phyloP scores from a whole-genome alignment of 495 filamentous ascomycete genomes.

The Aspergillus bertholletiae region DNA sequence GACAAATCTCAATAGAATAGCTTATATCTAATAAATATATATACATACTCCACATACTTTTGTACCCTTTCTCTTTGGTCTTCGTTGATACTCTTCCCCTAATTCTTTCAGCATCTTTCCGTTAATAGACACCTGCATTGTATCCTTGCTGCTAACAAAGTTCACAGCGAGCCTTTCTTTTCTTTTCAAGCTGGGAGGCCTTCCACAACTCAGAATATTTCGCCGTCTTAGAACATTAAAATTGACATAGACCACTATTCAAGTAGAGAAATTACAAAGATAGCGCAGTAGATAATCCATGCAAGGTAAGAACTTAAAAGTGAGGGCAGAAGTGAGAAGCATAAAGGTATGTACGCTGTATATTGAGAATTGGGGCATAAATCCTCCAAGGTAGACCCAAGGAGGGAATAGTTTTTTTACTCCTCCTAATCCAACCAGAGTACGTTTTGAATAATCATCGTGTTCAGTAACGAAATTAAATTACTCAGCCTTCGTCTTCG shows the following conservation, averaged over 20 bases:
- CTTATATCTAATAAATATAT: conserved; percentile 2
- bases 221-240: background rate
- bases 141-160: conserved; percentile 5
- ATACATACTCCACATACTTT: conserved; percentile 7
- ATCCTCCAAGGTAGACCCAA: background rate
- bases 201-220: background rate
- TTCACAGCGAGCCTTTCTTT: conserved; percentile 5
- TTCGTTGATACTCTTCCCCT: conserved; percentile 7
- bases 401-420: too few species aligned
- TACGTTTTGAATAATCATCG: background rate
- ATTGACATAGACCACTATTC: background rate
- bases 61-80: conserved; percentile 4
- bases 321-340: background rate
- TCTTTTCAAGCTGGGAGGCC: background rate
- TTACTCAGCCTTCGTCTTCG: background rate
- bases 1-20: conserved; percentile 2
- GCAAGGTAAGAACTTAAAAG: background rate
- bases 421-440: too few species aligned
- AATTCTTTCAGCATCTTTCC: conserved; percentile 4
- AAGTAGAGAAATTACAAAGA: background rate
- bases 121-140: background rate
- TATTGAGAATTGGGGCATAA: background rate
- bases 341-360: background rate
- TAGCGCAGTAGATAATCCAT: background rate
- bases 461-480: background rate